Evolutionary conservation across 208 protist genomes (phyloP), one percentile per base, ranked within the genome.

Genomic region (Strigomonas galati): DNA sequence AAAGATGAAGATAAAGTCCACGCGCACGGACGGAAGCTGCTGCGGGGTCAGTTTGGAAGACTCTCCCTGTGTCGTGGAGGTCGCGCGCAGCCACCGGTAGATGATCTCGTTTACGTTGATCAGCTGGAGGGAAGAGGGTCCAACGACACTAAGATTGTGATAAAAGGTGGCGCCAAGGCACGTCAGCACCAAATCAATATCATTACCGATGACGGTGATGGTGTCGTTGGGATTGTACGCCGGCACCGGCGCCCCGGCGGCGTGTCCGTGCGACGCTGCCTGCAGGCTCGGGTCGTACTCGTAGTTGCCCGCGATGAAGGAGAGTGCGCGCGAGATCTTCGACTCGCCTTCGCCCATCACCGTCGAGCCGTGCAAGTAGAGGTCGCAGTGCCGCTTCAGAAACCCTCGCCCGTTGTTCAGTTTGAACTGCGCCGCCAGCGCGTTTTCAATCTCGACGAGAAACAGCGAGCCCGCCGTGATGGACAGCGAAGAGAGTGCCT

Each of bases 1-100:
- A 72, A 94, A 94, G 0, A 94, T 72, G 56, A 89, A 94, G 6
- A 87, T 79, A 60, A 94, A 92, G 65, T 94, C 89, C 27, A 94
- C 76, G 7, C 89, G 89, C 49, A 91, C 76, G 0, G 85, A 91
- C 0, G 85, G 79, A 31, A 94, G 82, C 53, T 85, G 66, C 64
- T 70, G 49, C 44, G 74, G 64, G 15, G 70, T 65, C 23, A 89
- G 54, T 14, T 68, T 67, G 31, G 76, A 76, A 6, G 72, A 32
- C 43, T 82, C 81, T 23, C 74, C 78, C 53, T 62, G 65, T 7
- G 69, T 73, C 1, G 76, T 68, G 10, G 71, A 69, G 17, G 80
- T 82, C 40, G 74, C 69, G 49, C 74, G 71, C 23, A 94, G 71
- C 85, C 89, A 94, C 19, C 85, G 83, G 72, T 89, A 91, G 31